These are phyloP conservation scores for Arachis stenosperma DNA, from an alignment of 306 rosid genomes.

Conservation along the genomic window DNA sequence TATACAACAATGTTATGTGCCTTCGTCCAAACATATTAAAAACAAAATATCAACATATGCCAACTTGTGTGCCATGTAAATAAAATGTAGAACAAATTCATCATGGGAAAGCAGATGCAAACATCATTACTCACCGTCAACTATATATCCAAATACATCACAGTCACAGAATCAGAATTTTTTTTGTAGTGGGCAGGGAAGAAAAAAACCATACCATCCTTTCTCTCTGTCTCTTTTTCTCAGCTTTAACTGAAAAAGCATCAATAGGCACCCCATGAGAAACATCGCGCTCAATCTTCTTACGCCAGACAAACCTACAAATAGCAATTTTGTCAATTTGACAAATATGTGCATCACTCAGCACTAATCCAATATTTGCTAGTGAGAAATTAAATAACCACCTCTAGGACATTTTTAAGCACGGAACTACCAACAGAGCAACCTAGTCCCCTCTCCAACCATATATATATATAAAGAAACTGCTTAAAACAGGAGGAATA, in stretches of 20 bases:
- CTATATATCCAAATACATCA: not conserved
- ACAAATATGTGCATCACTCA: constrained; percentile 12
- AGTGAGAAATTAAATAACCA: not conserved
- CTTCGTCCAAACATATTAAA: not conserved
- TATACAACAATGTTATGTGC: not conserved
- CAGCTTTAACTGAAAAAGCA: constrained; percentile 70
- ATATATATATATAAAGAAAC: not conserved
- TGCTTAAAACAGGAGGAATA: not conserved
- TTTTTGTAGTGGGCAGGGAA: no score
- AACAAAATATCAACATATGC: no score
- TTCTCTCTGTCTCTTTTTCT: constrained; percentile 75
- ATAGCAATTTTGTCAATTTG: constrained; percentile 22
- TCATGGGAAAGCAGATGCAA: not conserved
- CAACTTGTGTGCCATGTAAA: not conserved
- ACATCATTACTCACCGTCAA: not conserved
- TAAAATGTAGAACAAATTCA: not conserved
- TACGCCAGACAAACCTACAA: constrained; percentile 93
- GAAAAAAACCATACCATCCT: constrained; percentile 69
- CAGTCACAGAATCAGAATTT: not conserved
- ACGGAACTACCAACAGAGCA: not conserved
- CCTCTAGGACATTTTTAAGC: not conserved
- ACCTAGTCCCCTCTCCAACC: not conserved
- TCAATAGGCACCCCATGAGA: constrained; percentile 72
- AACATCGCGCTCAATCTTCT: constrained; percentile 95
- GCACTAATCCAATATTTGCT: not conserved